Evolutionary conservation across 2,329 filamentous ascomycete species (phyloP).

Genomic region (Hymenoscyphus repandus): DNA sequence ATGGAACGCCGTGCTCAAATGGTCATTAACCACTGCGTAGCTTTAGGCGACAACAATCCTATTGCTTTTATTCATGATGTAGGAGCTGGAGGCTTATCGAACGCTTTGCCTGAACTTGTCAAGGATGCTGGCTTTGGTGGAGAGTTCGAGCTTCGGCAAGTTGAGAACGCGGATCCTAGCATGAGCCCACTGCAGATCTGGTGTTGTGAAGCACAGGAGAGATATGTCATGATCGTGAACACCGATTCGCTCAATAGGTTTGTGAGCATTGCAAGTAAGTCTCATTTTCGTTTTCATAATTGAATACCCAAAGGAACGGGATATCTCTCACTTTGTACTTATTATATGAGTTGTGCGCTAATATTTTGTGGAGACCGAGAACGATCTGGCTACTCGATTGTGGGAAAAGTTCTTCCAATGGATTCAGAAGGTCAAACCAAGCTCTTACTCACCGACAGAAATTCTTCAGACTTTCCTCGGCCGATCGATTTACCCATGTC

Average conservation of each 20-base stretch:
- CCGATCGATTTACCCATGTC: conserved; percentile 89
- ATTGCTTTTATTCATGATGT: conserved; percentile 98
- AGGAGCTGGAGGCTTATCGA: conserved; percentile 81
- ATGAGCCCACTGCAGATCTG: conserved; percentile 97
- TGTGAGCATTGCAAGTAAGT: conserved; percentile 54
- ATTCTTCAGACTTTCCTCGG: conserved; percentile 66
- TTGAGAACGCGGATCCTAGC: conserved; percentile 82
- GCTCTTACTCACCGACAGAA: conserved; percentile 75
- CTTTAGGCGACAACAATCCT: conserved; percentile 77
- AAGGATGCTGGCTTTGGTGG: conserved; percentile 89
- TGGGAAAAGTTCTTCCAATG: conserved; percentile 67
- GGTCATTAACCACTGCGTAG: conserved; percentile 92
- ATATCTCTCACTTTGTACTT: too few relatives aligned
- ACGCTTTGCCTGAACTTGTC: conserved; percentile 81
- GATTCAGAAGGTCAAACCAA: conserved; percentile 60
- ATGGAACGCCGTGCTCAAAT: conserved; percentile 94
- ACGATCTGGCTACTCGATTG: conserved; percentile 86
- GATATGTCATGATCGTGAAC: conserved; percentile 88
- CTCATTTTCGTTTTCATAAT: background rate
- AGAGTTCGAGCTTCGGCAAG: conserved; percentile 87
- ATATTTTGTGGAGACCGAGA: conserved; percentile 56
- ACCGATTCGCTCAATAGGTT: conserved; percentile 75
- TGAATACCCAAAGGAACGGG: background rate
- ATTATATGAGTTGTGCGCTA: background rate
- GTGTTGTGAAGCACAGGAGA: conserved; percentile 96